Conservation (phyloP, 495 filamentous ascomycete species). For the Penicillium fimorum region DNA sequence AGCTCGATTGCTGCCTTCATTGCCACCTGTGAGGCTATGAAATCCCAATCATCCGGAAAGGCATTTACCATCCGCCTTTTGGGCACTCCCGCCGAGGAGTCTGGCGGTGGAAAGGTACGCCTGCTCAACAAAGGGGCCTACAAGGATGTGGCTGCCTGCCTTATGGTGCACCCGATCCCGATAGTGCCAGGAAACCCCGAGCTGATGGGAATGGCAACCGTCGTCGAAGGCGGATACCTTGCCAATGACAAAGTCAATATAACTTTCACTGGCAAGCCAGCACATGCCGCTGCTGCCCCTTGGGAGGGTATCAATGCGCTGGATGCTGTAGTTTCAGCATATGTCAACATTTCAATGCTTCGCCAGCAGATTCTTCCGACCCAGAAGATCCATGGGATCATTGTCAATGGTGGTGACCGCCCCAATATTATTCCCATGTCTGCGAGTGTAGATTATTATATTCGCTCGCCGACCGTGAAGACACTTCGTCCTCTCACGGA, state of each 20-base stretch:
- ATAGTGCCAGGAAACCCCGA: conserved; percentile 27
- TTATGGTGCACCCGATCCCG: conserved; percentile 56
- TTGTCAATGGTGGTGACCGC: conserved; percentile 44
- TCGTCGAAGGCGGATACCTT: conserved; percentile 45
- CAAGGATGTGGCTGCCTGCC: conserved; percentile 42
- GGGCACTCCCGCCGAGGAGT: conserved; percentile 48
- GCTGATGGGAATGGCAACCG: conserved; percentile 33
- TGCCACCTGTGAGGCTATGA: conserved; percentile 39
- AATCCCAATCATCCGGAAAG: conserved; percentile 14
- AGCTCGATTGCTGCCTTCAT: conserved; percentile 46
- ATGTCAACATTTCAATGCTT: conserved; percentile 59
- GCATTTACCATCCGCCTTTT: conserved; percentile 40
- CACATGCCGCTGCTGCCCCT: conserved; percentile 59
- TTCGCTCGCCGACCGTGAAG: conserved; percentile 49
- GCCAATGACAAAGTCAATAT: conserved; percentile 53
- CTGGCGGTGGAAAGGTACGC: conserved; percentile 47
- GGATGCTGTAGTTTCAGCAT: conserved; percentile 61
- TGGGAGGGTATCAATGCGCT: conserved; percentile 67
- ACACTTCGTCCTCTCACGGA: conserved; percentile 45
- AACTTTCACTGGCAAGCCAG: conserved; percentile 47
- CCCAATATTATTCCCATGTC: conserved; percentile 56
- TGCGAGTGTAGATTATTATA: conserved; percentile 55
- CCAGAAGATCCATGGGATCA: conserved; percentile 46
- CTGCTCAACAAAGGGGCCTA: conserved; percentile 54
- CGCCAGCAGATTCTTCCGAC: conserved; percentile 57